Conservation (phyloP, 108 stramenopile species). For the Cylindrotheca closterium region DNA sequence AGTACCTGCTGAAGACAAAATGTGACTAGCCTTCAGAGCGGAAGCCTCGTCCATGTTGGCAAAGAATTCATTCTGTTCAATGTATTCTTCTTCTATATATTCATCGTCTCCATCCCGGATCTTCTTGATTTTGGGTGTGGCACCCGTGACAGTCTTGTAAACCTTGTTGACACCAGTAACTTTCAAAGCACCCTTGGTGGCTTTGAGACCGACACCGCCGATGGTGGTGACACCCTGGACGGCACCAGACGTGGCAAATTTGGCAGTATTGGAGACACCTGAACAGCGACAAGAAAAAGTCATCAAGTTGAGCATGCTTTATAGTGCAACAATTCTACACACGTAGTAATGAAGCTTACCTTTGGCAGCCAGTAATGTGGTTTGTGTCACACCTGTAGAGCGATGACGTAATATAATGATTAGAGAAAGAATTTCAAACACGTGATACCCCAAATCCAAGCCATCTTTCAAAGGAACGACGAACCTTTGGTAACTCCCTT, state of each 20-base stretch:
- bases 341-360: not conserved
- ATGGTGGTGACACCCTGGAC: conserved; percentile 12
- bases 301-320: not conserved
- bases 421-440: too few species aligned
- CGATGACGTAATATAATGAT: not conserved
- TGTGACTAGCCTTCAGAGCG: conserved; percentile 48
- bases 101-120: conserved; percentile 4
- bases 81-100: conserved; percentile 14
- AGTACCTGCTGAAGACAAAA: conserved; percentile 67
- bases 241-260: conserved; percentile 26
- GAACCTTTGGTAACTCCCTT: conserved; percentile 14
- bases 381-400: conserved; percentile 16
- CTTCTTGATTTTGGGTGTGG: conserved; percentile 11
- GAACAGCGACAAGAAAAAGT: not conserved
- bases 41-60: conserved; percentile 34
- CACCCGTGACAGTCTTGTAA: conserved; percentile 7
- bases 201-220: conserved; percentile 15
- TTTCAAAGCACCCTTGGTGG: conserved; percentile 6
- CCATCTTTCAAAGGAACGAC: too few species aligned
- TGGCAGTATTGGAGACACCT: conserved; percentile 30
- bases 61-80: conserved; percentile 11
- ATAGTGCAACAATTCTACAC: not conserved
- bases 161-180: conserved; percentile 30
- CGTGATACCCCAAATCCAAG: too few species aligned
- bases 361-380: conserved; percentile 25